Evolutionary conservation across 2,329 filamentous ascomycete species (phyloP), one percentile per base, ranked within the genome.

Genomic region (Cladorrhinum sp.): DNA sequence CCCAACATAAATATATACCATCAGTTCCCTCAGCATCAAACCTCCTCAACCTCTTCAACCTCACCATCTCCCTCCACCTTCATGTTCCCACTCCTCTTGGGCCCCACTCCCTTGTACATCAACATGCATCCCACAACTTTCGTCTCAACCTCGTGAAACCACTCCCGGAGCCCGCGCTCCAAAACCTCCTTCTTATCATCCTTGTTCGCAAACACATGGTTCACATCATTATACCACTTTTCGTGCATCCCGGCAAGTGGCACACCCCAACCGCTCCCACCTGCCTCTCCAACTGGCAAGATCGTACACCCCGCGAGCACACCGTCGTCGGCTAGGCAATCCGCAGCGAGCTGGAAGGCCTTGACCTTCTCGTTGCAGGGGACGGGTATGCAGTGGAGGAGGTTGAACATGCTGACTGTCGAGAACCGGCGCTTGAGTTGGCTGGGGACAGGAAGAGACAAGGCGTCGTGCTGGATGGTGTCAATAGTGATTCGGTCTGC

Each of bases 401-500:
- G 62, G 62, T 76, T 78, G 64, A 77, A 77, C 67, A 78, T 70
- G 13, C 74, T 75, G 55, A 81, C 75, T 1, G 76, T 76, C 63
- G 78, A 74, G 63, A 77, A 81, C 50, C 64, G 66, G 1, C 61
- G 65, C 25, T 62, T 58, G 22, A 74, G 59, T 3, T 59, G 62
- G 23, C 63, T 55, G 0, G 73, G 73, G 2, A 74, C 65, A 2
- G 73, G 70, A 5, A 22, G 36, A 5, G 55, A 8, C 18, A 52
- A 70, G 62, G 80, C 74, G 4, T 74, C 76, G 27, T 72, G 62
- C 8, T 45, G 41, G 18, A 77, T 65, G 13, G 65, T 69, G 13
- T 64, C 48, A 36, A 76, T 65, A 3, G 62, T 64, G 3, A 66
- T 62, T 25, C 38, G 64, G 7, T 57, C 41, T 5, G n/a, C n/a